Base-by-base conservation (phyloP, 2,329 filamentous ascomycete species). In the Phaeophleospora eucalypticola region DNA sequence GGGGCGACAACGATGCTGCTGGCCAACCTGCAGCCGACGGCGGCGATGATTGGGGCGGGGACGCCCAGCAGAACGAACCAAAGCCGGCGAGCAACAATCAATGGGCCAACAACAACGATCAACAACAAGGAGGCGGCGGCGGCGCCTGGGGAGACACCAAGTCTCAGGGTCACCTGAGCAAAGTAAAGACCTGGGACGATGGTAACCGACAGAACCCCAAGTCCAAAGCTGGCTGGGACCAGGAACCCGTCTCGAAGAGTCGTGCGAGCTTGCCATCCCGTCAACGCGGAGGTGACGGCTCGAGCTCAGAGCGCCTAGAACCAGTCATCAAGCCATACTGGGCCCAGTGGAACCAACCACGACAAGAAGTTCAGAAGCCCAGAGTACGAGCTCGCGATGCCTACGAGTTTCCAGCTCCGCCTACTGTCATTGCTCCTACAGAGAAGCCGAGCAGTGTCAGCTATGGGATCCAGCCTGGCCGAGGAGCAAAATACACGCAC, bases 401-500 rank as follows among this genome's bases (percentile, higher is more conserved):
- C 8, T 65, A 62, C 44, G 48, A 59, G 8, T 64, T 64, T 7
- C 61, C 64, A 4, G 62, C 65, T 4, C 59, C 64, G 3, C 60
- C 65, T 0, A 49, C 67, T 1, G 54, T 58, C 9, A 19, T 48
- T 8, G 45, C 64, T 1, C 51, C 58, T 7, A 43, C 49, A 10
- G 49, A 46, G 27, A 54, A 51, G 35, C 24, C 45, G 27, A 41
- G 16, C 34, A 50, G 51, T 33, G 51, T 57, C 45, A 59, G 45
- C 21, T 52, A 61, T 34, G 59, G 52, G 24, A 49, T 62, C 3
- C 56, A 60, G 47, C 43, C 54, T 14, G 69, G 70, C 10, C 58
- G 59, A 43, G 69, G 67, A 1, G 62, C 59, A 1, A 46, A 57
- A 14, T 74, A 74, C 46, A 52, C 58, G 1, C 71, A 75, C 49